A percentile compares a stretch with the other conserved stretches of the same genome.
These are phyloP conservation scores for Alternaria metachromatica DNA, from an alignment of 2,329 filamentous ascomycete species.

Conservation along the genomic window DNA sequence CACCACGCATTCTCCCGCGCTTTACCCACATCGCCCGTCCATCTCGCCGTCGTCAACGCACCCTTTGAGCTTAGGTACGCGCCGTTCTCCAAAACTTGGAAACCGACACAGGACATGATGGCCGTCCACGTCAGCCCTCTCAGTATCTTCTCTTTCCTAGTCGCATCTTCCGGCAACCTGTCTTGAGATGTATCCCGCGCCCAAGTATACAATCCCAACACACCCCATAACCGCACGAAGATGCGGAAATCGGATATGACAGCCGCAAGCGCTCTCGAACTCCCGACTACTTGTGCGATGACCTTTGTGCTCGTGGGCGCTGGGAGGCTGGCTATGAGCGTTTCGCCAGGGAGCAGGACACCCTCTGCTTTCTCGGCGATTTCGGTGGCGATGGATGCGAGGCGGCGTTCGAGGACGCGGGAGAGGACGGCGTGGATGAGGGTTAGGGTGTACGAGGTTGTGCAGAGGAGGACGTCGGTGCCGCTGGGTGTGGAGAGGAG, in stretches of 20 bases:
- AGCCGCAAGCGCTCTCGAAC: constrained; percentile 60
- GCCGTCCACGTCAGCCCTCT: constrained; percentile 68
- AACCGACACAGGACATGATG: constrained; percentile 70
- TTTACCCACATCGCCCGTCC: constrained; percentile 56
- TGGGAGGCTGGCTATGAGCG: constrained; percentile 48
- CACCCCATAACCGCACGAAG: constrained; percentile 77
- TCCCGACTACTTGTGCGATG: constrained; percentile 41
- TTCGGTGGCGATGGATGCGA: constrained; percentile 45
- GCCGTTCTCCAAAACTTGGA: constrained; percentile 83
- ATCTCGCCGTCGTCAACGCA: constrained; percentile 61
- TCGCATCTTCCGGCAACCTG: constrained; percentile 29
- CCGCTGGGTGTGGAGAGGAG: constrained; percentile 51
- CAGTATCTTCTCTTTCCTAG: constrained; percentile 36
- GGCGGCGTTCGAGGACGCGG: constrained; percentile 43
- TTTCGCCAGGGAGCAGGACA: constrained; percentile 52
- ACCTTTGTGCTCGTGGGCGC: constrained; percentile 40
- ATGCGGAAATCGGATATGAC: constrained; percentile 75
- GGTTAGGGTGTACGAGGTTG: constrained; percentile 53
- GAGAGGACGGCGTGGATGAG: constrained; percentile 51
- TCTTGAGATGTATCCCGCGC: constrained; percentile 54
- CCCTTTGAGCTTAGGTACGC: constrained; percentile 78
- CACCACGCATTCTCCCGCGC: constrained; percentile 65
- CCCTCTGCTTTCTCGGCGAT: constrained; percentile 48
- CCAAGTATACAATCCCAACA: constrained; percentile 76
- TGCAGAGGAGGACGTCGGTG: constrained; percentile 52